phyloP scores from a whole-genome alignment of 2,329 filamentous ascomycete genomes.

The Gaeumannomyces sp. region DNA sequence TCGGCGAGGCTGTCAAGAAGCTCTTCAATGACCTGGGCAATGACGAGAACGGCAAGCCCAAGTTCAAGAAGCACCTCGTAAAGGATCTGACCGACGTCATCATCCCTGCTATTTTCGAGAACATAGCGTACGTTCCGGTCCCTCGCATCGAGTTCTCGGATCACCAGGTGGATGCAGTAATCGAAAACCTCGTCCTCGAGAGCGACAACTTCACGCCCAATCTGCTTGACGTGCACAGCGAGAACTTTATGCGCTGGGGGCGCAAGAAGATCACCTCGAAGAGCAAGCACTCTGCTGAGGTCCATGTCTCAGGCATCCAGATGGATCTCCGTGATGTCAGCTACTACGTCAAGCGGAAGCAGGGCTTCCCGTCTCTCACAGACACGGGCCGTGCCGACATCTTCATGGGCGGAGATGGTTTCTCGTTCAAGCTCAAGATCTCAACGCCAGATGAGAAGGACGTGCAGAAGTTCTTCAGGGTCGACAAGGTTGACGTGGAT shows the following conservation, averaged over 20 bases:
- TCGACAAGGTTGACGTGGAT: slow-evolving; percentile 80
- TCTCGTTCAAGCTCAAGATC: slow-evolving; percentile 87
- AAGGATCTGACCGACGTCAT: slow-evolving; percentile 87
- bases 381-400: slow-evolving; percentile 88
- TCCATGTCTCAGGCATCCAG: slow-evolving; percentile 84
- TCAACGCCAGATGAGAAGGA: slow-evolving; percentile 74
- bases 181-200: slow-evolving; percentile 94
- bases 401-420: slow-evolving; percentile 76
- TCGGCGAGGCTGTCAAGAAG: slow-evolving; percentile 69
- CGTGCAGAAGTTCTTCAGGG: slow-evolving; percentile 82
- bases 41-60: slow-evolving; percentile 74
- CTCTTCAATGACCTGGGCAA: slow-evolving; percentile 84
- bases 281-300: slow-evolving; percentile 72
- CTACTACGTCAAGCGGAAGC: slow-evolving; percentile 92
- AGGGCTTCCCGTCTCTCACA: slow-evolving; percentile 81
- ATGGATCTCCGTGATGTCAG: slow-evolving; percentile 87
- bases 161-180: slow-evolving; percentile 72
- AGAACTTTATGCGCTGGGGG: slow-evolving; percentile 94
- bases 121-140: slow-evolving; percentile 82
- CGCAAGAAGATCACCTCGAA: slow-evolving; percentile 80
- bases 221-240: slow-evolving; percentile 76
- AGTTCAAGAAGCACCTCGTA: slow-evolving; percentile 87
- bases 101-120: slow-evolving; percentile 74
- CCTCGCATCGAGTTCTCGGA: slow-evolving; percentile 93
- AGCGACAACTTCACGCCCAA: slow-evolving; percentile 97